phyloP scores from a whole-genome alignment of 1,284 basidiomycete genomes.

The Pseudozyma sp. region DNA sequence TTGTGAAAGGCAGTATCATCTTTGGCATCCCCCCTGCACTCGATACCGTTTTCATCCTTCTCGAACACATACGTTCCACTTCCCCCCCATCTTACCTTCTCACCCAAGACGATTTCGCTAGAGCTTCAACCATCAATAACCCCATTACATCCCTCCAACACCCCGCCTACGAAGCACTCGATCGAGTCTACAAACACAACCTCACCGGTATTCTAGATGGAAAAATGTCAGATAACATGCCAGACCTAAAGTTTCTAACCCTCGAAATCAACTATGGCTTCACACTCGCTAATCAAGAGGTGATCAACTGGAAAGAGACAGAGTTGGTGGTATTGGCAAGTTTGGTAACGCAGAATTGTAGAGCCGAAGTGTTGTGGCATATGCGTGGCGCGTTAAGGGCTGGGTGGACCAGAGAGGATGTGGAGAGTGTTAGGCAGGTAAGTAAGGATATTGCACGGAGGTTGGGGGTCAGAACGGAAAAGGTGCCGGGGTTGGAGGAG shows the following conservation, averaged over 20 bases:
- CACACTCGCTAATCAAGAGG: conserved; percentile 15
- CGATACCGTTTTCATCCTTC: conserved; percentile 28
- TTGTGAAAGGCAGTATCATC: conserved; percentile 30
- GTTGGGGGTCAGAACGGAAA: conserved; percentile 11
- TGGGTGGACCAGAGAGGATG: conserved; percentile 29
- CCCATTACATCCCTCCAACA: conserved; percentile 10
- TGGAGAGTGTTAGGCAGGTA: conserved; percentile 12
- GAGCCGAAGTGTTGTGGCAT: conserved; percentile 42
- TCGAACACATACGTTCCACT: conserved; percentile 8
- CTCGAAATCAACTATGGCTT: conserved; percentile 51
- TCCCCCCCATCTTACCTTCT: not conserved
- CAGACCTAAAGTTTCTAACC: conserved; percentile 36
- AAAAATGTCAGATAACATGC: conserved; percentile 33
- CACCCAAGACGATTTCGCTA: conserved; percentile 2
- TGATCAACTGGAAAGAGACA: conserved; percentile 28
- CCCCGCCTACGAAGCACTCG: conserved; percentile 3
- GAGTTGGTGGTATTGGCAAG: conserved; percentile 30
- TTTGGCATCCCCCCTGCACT: conserved; percentile 31
- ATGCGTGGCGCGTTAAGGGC: conserved; percentile 33
- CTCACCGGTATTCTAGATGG: conserved; percentile 16
- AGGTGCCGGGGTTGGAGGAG: conserved; percentile 18
- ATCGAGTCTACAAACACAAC: conserved; percentile 38
- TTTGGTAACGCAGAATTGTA: conserved; percentile 22
- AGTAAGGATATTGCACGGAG: conserved; percentile 12
- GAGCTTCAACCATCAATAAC: not conserved